Evolutionary conservation across 2,329 filamentous ascomycete genomes (phyloP).

Genomic region (Ophiocordyceps polyrhachis-furcata): DNA sequence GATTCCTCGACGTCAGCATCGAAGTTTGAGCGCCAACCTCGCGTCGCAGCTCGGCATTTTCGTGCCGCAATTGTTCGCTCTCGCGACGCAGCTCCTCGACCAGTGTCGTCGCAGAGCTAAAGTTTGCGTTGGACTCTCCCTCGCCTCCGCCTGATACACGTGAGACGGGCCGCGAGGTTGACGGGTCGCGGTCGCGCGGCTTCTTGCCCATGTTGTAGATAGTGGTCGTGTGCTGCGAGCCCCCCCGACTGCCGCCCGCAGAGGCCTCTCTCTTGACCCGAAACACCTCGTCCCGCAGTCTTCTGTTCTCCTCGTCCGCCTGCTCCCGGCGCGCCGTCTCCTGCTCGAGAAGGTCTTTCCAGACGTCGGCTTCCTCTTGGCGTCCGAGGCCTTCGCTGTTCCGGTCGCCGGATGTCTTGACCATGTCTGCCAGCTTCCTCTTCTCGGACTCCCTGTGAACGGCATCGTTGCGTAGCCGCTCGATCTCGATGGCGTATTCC

Average conservation of each 20-base stretch:
- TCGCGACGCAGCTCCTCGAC: conserved; percentile 57
- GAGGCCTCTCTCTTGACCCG: conserved; percentile 45
- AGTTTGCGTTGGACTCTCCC: conserved; percentile 30
- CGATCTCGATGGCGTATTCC: conserved; percentile 66
- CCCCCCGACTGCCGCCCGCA: conserved; percentile 2
- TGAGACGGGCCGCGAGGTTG: conserved; percentile 30
- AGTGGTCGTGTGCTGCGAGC: conserved; percentile 40
- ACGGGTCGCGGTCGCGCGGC: conserved; percentile 23
- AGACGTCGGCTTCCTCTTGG: conserved; percentile 60
- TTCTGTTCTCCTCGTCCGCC: conserved; percentile 73
- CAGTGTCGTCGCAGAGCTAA: conserved; percentile 44
- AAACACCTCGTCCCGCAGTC: conserved; percentile 67
- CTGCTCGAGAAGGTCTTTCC: conserved; percentile 85
- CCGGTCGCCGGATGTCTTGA: conserved; percentile 34
- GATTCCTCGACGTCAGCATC: conserved; percentile 90
- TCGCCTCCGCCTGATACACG: conserved; percentile 28
- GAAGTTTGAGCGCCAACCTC: conserved; percentile 92
- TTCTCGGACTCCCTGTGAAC: conserved; percentile 70
- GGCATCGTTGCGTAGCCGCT: conserved; percentile 61
- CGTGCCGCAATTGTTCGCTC: conserved; percentile 63
- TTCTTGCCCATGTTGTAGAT: conserved; percentile 47
- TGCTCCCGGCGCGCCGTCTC: conserved; percentile 81
- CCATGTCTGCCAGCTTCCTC: conserved; percentile 65
- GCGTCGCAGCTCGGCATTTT: conserved; percentile 79
- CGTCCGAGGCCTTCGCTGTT: conserved; percentile 30